Percentiles rank a stretch among this genome's conserved stretches.
Conservation (phyloP, 208 protist genomes). For the Tritrichomonas foetus region DNA sequence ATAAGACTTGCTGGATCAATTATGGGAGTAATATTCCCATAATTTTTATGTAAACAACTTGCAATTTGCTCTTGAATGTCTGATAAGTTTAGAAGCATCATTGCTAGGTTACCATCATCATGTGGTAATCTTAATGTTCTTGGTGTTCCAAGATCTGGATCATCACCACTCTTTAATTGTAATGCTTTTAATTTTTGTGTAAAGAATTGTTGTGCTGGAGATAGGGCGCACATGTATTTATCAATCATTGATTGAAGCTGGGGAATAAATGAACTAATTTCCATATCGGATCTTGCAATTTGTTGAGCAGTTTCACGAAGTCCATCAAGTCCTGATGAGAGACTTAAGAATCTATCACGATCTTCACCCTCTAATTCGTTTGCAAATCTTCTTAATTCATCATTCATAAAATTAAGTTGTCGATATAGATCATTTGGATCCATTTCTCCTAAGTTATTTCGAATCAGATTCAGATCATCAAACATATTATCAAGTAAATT, state of each 20-base stretch:
- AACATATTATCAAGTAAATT: neutral
- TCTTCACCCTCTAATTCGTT: neutral
- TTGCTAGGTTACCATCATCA: neutral
- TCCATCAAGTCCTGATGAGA: neutral
- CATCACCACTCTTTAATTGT: neutral
- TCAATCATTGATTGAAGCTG: neutral
- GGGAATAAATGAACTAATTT: neutral
- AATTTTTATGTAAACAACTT: neutral
- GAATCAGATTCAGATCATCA: neutral
- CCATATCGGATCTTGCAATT: neutral
- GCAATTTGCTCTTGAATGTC: neutral
- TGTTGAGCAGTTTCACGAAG: neutral
- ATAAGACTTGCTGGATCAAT: neutral
- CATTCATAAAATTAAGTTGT: neutral
- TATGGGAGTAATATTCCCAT: neutral
- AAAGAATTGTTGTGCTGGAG: neutral
- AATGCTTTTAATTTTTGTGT: neutral
- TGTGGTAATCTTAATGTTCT: too few relatives aligned
- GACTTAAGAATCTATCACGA: neutral
- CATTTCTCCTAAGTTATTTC: neutral
- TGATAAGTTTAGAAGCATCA: neutral
- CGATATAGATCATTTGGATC: neutral
- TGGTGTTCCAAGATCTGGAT: too few relatives aligned
- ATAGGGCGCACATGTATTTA: neutral
- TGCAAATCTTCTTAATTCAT: neutral